These are phyloP conservation scores for Erodium texanum DNA, from an alignment of 441 rosid genomes.

Conservation along the genomic window DNA sequence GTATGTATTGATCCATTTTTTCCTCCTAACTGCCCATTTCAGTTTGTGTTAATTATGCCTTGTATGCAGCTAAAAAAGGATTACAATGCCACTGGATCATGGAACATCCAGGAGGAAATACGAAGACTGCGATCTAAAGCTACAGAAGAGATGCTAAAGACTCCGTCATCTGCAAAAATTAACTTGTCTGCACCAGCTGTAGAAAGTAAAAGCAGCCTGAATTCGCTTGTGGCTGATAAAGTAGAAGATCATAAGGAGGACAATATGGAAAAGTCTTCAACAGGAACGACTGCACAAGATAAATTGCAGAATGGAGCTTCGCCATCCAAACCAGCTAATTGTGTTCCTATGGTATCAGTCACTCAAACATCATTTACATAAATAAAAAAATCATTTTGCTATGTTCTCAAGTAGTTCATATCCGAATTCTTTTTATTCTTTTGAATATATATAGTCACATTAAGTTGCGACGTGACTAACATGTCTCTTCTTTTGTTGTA, in stretches of 20 bases:
- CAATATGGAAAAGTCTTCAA: conserved; percentile 16
- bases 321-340: conserved; percentile 27
- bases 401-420: not conserved
- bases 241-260: conserved; percentile 20
- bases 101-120: conserved; percentile 82
- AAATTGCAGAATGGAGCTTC: conserved; percentile 26
- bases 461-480: conserved; percentile 4
- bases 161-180: conserved; percentile 37
- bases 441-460: conserved; percentile 5
- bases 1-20: conserved; percentile 5
- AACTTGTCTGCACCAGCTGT: conserved; percentile 36
- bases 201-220: conserved; percentile 28
- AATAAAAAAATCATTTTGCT: not conserved
- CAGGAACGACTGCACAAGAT: conserved; percentile 24
- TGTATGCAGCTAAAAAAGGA: conserved; percentile 48
- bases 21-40: conserved; percentile 14
- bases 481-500: conserved; percentile 14
- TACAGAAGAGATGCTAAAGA: conserved; percentile 72
- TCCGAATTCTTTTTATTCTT: conserved; percentile 12
- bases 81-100: conserved; percentile 43
- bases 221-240: conserved; percentile 21
- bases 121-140: conserved; percentile 82
- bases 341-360: conserved; percentile 16
- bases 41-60: conserved; percentile 17
- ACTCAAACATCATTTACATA: not conserved